Evolutionary conservation across 192 early-diverging fungal species (phyloP).

Genomic region (Linderina pennispora): DNA sequence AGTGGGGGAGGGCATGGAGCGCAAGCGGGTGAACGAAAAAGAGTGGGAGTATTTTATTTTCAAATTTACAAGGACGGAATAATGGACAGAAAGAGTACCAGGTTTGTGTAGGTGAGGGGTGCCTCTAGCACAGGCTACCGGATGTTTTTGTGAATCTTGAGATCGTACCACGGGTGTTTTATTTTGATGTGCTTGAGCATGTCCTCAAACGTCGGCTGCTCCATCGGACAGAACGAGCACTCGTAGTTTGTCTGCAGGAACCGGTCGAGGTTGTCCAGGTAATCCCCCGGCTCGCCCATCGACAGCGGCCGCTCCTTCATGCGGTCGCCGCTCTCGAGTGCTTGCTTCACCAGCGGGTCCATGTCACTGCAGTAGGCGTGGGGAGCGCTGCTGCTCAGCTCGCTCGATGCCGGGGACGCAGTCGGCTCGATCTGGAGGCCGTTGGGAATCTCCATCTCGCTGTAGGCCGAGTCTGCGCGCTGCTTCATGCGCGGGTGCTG

Average conservation of each 20-base stretch:
- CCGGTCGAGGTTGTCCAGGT: not conserved
- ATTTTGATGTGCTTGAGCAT: conserved; percentile 18
- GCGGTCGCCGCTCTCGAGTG: no score
- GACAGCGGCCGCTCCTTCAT: no score
- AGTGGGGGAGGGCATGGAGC: not conserved
- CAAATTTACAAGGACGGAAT: not conserved
- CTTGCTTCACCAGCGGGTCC: no score
- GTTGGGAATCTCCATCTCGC: no score
- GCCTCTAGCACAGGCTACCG: conserved; percentile 1
- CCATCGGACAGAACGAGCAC: conserved; percentile 26
- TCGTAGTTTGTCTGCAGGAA: conserved; percentile 38
- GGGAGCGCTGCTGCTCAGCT: no score
- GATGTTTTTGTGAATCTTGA: conserved; percentile 28
- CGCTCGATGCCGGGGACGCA: no score
- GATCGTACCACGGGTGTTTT: conserved; percentile 34
- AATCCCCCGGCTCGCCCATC: no score
- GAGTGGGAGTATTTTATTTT: not conserved
- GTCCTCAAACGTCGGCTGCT: conserved; percentile 17
- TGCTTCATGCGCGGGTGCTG: no score
- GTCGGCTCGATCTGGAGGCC: no score
- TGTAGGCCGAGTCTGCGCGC: no score
- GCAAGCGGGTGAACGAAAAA: not conserved
- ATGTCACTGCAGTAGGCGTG: no score
- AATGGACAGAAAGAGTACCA: not conserved
- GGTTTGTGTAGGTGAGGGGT: not conserved